A percentile compares a stretch with the other conserved stretches of the same genome.
Evolutionary conservation across 2,329 filamentous ascomycete species (phyloP).

Genomic region (Cladosporium phlei): DNA sequence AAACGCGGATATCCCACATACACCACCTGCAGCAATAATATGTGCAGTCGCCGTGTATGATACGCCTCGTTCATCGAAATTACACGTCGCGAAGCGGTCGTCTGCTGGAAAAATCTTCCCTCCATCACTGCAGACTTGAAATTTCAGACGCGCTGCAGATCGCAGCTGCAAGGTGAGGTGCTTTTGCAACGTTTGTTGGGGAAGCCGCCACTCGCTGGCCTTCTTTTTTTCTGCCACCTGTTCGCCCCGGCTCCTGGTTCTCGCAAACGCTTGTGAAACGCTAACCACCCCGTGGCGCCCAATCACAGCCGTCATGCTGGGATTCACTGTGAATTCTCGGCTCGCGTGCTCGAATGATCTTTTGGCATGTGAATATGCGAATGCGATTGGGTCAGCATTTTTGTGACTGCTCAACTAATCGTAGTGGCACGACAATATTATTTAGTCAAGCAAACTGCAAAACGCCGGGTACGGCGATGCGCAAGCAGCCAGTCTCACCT

Average conservation of each 20-base stretch:
- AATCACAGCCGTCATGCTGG: neutral
- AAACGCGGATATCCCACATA: neutral
- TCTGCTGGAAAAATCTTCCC: neutral
- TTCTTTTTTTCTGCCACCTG: neutral
- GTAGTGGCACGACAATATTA: no score
- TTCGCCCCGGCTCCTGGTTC: slow-evolving; percentile 3
- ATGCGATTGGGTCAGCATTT: no score
- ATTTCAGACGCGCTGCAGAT: slow-evolving; percentile 1
- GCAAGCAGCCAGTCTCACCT: no score
- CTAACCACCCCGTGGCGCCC: slow-evolving; percentile 5
- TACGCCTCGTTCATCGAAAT: no score
- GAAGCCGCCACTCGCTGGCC: slow-evolving; percentile 7
- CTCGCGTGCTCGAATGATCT: slow-evolving; percentile 3
- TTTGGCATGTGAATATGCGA: slow-evolving; percentile 2
- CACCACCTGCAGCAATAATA: neutral
- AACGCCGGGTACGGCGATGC: no score
- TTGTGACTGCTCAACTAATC: no score
- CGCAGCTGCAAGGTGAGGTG: slow-evolving; percentile 2
- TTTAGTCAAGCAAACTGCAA: no score
- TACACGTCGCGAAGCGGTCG: no score
- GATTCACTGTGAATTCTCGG: neutral
- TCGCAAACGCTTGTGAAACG: slow-evolving; percentile 10
- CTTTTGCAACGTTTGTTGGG: neutral
- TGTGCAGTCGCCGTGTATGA: no score
- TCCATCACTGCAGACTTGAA: neutral